Evolutionary conservation across 2,329 filamentous ascomycete species (phyloP).

Genomic region (Hyphodiscus sp.): DNA sequence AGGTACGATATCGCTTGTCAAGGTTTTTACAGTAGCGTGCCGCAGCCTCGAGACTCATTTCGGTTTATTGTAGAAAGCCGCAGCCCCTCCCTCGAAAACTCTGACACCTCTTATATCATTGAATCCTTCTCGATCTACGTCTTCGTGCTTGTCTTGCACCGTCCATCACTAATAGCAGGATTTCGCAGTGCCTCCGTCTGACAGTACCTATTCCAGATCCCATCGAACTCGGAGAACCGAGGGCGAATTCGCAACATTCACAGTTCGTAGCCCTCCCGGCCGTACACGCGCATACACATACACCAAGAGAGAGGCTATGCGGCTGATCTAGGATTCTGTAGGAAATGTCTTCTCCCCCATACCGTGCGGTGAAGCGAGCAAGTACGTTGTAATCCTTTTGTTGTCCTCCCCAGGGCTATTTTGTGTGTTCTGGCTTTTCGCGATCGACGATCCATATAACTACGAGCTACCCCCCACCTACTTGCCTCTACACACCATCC

Average conservation of each 20-base stretch:
- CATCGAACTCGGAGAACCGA: neutral
- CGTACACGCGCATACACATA: neutral
- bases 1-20: no score
- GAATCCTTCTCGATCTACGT: neutral
- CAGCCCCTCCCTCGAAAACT: neutral
- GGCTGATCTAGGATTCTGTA: slow-evolving; percentile 5
- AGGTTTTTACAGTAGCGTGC: no score
- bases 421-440: neutral
- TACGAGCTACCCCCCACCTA: neutral
- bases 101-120: neutral
- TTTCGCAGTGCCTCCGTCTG: neutral
- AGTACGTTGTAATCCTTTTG: slow-evolving; percentile 22
- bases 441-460: neutral
- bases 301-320: slow-evolving; percentile 5
- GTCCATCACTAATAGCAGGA: neutral
- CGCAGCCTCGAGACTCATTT: neutral
- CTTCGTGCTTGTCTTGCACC: neutral
- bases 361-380: slow-evolving; percentile 26
- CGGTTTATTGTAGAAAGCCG: no score
- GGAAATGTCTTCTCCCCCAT: slow-evolving; percentile 24
- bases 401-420: neutral
- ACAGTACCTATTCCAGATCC: neutral
- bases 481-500: neutral
- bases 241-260: neutral
- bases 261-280: neutral